Conservation (phyloP, 1,284 basidiomycete genomes). For the Leccinum variabile region DNA sequence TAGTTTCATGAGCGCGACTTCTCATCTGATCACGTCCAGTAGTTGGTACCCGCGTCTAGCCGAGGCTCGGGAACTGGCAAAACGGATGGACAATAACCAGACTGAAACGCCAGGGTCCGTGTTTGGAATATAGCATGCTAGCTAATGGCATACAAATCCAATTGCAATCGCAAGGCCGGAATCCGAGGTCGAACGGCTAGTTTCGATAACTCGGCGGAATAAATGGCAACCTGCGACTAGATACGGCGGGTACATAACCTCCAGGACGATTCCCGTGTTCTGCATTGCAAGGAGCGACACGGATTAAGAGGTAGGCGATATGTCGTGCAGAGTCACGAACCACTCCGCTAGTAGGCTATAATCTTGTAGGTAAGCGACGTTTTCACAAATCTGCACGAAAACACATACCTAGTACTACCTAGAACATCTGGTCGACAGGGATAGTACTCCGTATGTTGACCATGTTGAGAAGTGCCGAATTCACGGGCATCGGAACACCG, state of each 20-base stretch:
- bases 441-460: conserved; percentile 49
- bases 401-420: conserved; percentile 11
- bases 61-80: neutral
- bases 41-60: neutral
- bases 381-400: neutral
- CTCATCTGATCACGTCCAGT: neutral
- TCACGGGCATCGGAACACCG: conserved; percentile 62
- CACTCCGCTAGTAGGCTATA: neutral
- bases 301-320: neutral
- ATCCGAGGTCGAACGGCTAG: neutral
- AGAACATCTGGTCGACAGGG: conserved; percentile 45
- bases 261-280: neutral
- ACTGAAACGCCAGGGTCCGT: neutral
- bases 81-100: neutral
- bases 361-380: neutral
- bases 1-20: neutral
- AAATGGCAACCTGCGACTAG: neutral
- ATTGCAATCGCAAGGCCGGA: neutral
- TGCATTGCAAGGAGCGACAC: neutral
- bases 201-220: neutral
- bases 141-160: neutral
- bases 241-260: neutral
- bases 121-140: neutral
- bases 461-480: conserved; percentile 61
- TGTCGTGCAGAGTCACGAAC: neutral